Base-by-base conservation (phyloP, 2,329 filamentous ascomycete species). In the Aspergillus caelatus region DNA sequence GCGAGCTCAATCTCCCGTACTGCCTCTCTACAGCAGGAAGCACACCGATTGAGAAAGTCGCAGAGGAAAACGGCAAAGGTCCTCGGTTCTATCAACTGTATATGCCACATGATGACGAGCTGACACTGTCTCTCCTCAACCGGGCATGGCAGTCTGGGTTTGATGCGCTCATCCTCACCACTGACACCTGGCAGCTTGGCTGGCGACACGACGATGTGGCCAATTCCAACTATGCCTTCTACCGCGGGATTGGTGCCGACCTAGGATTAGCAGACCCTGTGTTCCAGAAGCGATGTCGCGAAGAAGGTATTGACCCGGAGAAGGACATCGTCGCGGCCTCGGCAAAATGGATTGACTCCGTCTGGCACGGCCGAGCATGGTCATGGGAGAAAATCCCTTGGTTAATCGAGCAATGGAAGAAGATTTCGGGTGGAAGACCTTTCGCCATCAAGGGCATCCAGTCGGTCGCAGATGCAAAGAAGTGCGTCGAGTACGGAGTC, bases 391-490 rank as follows among this genome's bases (percentile, higher is more conserved):
- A 90, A 72, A 80, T 91, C 1, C 78, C 82, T 5, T 92, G 89
- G 88, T 72, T 91, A 53, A 86, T 87, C 63, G 78, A 85, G 70
- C 80, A 84, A 26, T 85, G 88, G 79, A 83, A 80, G 73, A 77
- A 80, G 62, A 84, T 86, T 36, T 82, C 77, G 1, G 84, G 83
- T 0, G 81, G 87, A 9, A 83, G 84, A 79, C 88, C 71, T 68
- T 92, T 80, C 78, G 89, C 67, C 56, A 75, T 92, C 30, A 93
- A 92, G 75, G 90, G 90, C 0, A 85, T 93, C n/a, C 89, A 92
- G 78, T 86, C 84, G 16, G 84, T 86, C 0, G 80, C 81, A 46
- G 90, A 93, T 74, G 89, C 89, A 16, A 79, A 82, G 58, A 82
- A 80, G 67, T 87, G 87, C 2, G 82, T 88, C 41, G 82, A 89